Percentiles rank a stretch among this genome's conserved stretches.
Evolutionary conservation across 192 early-diverging fungal species (phyloP).

Genomic region (Coemansia sp.): DNA sequence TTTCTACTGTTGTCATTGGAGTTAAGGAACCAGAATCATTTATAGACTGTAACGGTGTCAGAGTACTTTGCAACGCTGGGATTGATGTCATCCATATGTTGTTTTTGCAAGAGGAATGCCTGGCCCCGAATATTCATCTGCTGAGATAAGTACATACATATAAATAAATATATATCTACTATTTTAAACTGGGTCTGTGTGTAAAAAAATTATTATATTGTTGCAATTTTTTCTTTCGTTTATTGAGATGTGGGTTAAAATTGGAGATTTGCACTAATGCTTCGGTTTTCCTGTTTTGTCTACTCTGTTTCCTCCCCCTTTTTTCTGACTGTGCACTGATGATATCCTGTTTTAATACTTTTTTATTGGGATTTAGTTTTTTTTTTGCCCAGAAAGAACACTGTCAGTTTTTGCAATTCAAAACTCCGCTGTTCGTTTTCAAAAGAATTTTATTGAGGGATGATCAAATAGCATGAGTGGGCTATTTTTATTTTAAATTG

Average conservation of each 20-base stretch:
- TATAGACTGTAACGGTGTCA: constrained; percentile 76
- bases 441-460: no score
- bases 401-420: no score
- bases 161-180: background rate
- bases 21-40: constrained; percentile 86
- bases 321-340: background rate
- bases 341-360: background rate
- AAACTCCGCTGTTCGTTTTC: no score
- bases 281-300: background rate
- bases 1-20: constrained; percentile 81
- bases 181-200: background rate
- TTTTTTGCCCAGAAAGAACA: background rate
- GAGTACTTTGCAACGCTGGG: constrained; percentile 65
- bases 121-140: constrained; percentile 70
- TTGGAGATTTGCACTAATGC: background rate
- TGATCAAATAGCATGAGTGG: no score
- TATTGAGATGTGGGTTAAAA: background rate
- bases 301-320: no score
- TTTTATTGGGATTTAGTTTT: background rate
- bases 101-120: constrained; percentile 71
- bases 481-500: no score
- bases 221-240: background rate
- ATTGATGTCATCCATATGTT: constrained; percentile 74
- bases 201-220: background rate
- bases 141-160: constrained; percentile 7